Percentiles rank a stretch among this genome's conserved stretches.
Conservation (phyloP, 163 green algal species). For the Scenedesmus sp. region DNA sequence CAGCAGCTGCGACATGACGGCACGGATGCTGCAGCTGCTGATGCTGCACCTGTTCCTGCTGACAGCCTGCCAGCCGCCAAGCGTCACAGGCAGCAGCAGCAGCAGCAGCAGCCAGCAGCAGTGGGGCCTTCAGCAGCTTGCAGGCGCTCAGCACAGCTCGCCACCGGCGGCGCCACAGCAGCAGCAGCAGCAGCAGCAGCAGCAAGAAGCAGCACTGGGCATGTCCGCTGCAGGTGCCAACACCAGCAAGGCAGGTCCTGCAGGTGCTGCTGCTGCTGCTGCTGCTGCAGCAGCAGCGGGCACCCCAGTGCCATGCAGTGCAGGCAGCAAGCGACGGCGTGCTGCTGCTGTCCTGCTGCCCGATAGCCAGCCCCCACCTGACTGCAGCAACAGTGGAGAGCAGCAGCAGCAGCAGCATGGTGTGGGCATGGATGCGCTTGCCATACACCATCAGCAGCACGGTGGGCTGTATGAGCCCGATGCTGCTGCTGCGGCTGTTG, state of each 20-base stretch:
- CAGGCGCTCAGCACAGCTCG: background rate
- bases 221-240: background rate
- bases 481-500: too few species aligned
- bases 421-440: too few species aligned
- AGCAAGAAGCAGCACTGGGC: background rate
- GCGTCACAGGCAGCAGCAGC: slow-evolving; percentile 4
- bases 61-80: background rate
- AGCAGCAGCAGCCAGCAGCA: background rate
- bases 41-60: background rate
- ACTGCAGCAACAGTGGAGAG: background rate
- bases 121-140: background rate
- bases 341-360: background rate
- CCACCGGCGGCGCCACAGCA: background rate
- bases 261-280: background rate
- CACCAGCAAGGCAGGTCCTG: background rate
- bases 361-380: background rate
- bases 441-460: too few species aligned
- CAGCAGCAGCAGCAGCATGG: background rate
- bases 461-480: background rate
- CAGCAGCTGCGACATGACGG: background rate
- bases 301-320: background rate
- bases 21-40: slow-evolving; percentile 4
- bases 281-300: background rate
- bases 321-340: background rate
- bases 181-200: slow-evolving; percentile 17